phyloP scores from a whole-genome alignment of 176 grass and related monocot species.

The Oryza australiensis region DNA sequence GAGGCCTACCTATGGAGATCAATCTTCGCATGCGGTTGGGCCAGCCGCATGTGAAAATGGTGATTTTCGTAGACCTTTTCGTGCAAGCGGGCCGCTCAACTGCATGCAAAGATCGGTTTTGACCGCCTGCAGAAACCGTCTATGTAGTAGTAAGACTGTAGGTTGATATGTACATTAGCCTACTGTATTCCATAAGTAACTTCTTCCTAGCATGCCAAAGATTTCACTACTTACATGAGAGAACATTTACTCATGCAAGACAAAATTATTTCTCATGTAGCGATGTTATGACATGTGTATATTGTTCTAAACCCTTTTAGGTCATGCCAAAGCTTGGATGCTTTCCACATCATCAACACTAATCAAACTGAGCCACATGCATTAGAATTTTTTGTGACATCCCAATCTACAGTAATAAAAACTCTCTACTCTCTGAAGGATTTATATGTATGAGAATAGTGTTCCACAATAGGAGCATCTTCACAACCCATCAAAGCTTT shows the following conservation, averaged over 20 bases:
- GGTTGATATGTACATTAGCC: too few species aligned
- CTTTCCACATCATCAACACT: not conserved
- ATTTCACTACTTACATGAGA: not conserved
- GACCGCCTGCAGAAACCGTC: too few species aligned
- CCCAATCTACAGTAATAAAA: not conserved
- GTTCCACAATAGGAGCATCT: not conserved
- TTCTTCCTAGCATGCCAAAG: not conserved
- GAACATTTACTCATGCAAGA: not conserved
- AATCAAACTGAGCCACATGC: not conserved
- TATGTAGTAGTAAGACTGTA: too few species aligned
- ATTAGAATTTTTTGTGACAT: not conserved
- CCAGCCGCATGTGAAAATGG: too few species aligned
- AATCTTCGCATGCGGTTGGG: too few species aligned
- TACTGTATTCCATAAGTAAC: not conserved
- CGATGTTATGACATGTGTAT: not conserved
- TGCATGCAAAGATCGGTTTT: too few species aligned
- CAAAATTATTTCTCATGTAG: too few species aligned
- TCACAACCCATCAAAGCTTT: not conserved
- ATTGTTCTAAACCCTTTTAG: not conserved
- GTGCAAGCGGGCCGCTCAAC: too few species aligned
- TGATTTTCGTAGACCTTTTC: too few species aligned
- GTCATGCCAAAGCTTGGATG: not conserved
- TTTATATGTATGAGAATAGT: not conserved
- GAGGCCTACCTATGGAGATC: too few species aligned
- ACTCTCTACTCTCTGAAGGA: too few species aligned